Evolutionary conservation across 352 stramenopile genomes (phyloP).

Genomic region (Pythium pectinolyticum): DNA sequence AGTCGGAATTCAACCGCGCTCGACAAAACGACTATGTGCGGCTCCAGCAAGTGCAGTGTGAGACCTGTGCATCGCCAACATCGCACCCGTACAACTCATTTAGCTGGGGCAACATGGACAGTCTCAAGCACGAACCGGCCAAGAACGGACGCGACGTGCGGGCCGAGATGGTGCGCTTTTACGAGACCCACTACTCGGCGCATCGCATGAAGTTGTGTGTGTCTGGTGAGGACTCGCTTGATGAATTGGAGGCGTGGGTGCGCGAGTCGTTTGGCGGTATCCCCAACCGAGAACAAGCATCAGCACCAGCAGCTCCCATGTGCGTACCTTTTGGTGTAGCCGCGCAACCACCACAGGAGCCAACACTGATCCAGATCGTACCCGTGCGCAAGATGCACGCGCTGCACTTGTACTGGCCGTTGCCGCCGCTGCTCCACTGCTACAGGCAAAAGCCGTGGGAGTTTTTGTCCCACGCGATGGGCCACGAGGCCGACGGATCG

Average conservation of each 20-base stretch:
- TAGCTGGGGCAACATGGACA: conserved; percentile 59
- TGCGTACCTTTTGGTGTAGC: conserved; percentile 28
- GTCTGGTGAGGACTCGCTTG: conserved; percentile 35
- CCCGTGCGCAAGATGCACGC: conserved; percentile 37
- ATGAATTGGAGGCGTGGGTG: conserved; percentile 40
- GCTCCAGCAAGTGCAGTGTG: conserved; percentile 44
- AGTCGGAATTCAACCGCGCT: conserved; percentile 60
- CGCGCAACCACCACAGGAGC: conserved; percentile 24
- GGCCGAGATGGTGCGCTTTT: conserved; percentile 38
- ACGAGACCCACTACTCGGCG: conserved; percentile 41
- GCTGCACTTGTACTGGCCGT: conserved; percentile 41
- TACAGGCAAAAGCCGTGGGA: conserved; percentile 41
- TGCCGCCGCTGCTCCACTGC: conserved; percentile 29
- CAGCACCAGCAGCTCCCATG: neutral
- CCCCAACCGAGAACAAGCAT: conserved; percentile 5
- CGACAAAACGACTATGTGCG: conserved; percentile 43
- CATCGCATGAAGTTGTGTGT: conserved; percentile 52
- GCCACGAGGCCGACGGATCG: conserved; percentile 39
- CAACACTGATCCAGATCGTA: conserved; percentile 37
- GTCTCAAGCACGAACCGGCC: conserved; percentile 29
- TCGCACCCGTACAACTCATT: conserved; percentile 48
- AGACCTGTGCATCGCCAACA: conserved; percentile 25
- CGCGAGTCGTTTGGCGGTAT: conserved; percentile 38
- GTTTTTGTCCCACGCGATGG: conserved; percentile 43
- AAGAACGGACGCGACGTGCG: conserved; percentile 31